Conservation (phyloP, 768 basidiomycete species). For the Peribolospora baueri region DNA sequence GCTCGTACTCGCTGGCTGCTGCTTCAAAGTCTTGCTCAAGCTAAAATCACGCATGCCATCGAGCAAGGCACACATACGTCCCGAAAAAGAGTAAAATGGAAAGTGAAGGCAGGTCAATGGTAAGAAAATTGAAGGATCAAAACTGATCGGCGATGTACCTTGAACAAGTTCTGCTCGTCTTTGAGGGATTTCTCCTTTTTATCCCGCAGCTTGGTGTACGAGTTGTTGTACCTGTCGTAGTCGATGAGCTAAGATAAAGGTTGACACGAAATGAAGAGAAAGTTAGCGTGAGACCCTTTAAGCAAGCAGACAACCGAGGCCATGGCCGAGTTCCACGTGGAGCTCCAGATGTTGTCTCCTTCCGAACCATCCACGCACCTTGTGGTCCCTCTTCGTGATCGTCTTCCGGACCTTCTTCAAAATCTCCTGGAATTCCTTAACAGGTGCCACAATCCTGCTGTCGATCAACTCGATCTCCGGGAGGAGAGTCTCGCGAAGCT, state of each 20-base stretch:
- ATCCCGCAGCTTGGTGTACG: conserved; percentile 77
- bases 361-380: conserved; percentile 27
- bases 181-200: conserved; percentile 93
- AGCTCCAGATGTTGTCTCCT: background rate
- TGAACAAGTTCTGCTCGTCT: conserved; percentile 94
- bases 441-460: conserved; percentile 54
- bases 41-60: conserved; percentile 11
- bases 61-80: background rate
- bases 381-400: conserved; percentile 89
- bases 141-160: conserved; percentile 27
- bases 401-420: conserved; percentile 79
- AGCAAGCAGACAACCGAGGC: background rate
- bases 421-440: conserved; percentile 66
- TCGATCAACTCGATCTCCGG: conserved; percentile 92
- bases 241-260: conserved; percentile 41
- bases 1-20: conserved; percentile 26
- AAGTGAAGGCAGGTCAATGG: background rate
- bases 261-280: background rate
- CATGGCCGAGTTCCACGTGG: background rate
- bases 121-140: background rate
- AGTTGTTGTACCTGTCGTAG: conserved; percentile 90
- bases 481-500: conserved; percentile 46
- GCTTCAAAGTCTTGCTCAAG: conserved; percentile 26
- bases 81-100: background rate
- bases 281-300: background rate